Percentiles rank a stretch among this genome's conserved stretches.
These are phyloP conservation scores for Coemansia sp. DNA, from an alignment of 371 early-diverging fungal species.

Conservation along the genomic window DNA sequence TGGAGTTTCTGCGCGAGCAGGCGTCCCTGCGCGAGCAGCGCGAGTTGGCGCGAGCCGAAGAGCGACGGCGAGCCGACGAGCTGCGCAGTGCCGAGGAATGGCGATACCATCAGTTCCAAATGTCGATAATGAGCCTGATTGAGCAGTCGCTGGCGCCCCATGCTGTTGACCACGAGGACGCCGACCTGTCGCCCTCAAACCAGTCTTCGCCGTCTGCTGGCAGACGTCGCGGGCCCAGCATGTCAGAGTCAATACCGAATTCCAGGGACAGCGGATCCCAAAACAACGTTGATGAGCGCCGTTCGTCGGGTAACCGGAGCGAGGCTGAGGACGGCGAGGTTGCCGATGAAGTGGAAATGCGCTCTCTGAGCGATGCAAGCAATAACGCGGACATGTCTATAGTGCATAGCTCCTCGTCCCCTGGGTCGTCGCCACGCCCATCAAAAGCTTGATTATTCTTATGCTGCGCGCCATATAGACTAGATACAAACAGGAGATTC, in stretches of 20 bases:
- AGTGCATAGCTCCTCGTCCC: not conserved
- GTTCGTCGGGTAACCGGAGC: not conserved
- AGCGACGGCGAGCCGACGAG: conserved; percentile 32
- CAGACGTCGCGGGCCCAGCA: not conserved
- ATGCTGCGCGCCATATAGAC: too few relatives aligned
- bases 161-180: conserved; percentile 8
- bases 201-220: not conserved
- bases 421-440: too few relatives aligned
- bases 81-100: conserved; percentile 38
- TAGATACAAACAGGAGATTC: too few relatives aligned
- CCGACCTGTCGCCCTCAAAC: not conserved
- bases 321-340: conserved; percentile 5
- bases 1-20: conserved; percentile 39
- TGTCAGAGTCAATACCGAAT: not conserved
- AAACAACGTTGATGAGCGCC: not conserved
- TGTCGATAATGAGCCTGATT: conserved; percentile 38
- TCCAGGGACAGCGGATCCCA: not conserved
- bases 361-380: not conserved
- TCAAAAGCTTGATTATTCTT: too few relatives aligned
- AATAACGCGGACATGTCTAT: conserved; percentile 1
- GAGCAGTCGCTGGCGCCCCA: conserved; percentile 25
- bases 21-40: conserved; percentile 34
- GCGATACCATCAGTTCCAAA: conserved; percentile 50
- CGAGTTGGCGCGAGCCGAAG: conserved; percentile 25
- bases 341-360: not conserved